phyloP scores from a whole-genome alignment of 768 basidiomycete species.

The Lentinula aciculospora region DNA sequence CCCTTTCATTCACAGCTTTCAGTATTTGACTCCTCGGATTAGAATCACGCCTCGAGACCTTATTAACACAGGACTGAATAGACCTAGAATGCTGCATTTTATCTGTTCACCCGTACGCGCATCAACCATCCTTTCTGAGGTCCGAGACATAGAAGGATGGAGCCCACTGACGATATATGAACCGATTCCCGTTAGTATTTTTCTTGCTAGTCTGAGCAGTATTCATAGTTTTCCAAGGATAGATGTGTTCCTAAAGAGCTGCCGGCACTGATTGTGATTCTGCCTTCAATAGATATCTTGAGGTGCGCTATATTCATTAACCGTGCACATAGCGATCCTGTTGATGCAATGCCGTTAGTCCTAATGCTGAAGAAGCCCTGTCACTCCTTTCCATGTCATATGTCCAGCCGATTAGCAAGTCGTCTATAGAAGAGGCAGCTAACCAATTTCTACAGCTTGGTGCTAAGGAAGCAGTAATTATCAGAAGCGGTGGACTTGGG shows the following conservation, averaged over 20 bases:
- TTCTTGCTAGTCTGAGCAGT: not conserved
- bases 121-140: conserved; percentile 57
- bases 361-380: conserved; percentile 84
- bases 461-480: conserved; percentile 58
- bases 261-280: conserved; percentile 52
- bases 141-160: conserved; percentile 51
- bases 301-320: conserved; percentile 47
- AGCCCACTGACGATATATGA: conserved; percentile 70
- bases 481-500: conserved; percentile 70
- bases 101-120: conserved; percentile 81
- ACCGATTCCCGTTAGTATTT: conserved; percentile 69
- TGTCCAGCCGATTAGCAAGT: conserved; percentile 34
- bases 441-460: conserved; percentile 54
- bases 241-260: conserved; percentile 78
- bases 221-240: conserved; percentile 38
- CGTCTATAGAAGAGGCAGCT: conserved; percentile 64
- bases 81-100: conserved; percentile 64
- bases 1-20: conserved; percentile 45
- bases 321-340: conserved; percentile 1
- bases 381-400: conserved; percentile 50
- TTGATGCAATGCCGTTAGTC: conserved; percentile 36
- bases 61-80: conserved; percentile 40
- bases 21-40: conserved; percentile 69
- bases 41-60: conserved; percentile 72
- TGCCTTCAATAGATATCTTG: conserved; percentile 59